Percentiles rank a stretch among this genome's conserved stretches.
These are phyloP conservation scores for Suillus luteus DNA, from an alignment of 768 basidiomycete species.

Conservation along the genomic window DNA sequence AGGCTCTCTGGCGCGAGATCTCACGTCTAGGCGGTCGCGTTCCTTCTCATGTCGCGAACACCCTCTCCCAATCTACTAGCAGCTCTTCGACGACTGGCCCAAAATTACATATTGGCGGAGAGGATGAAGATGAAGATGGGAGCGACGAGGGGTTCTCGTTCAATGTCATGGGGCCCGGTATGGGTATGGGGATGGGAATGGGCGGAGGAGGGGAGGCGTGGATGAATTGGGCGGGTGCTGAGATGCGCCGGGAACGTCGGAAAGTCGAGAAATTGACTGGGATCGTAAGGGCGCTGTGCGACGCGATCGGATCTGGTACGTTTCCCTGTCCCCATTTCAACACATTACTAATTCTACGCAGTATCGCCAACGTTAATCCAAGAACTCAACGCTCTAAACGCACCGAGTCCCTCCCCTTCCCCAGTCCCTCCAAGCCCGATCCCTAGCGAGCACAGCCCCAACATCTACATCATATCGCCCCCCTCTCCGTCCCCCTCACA, in stretches of 20 bases:
- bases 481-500: slow-evolving; percentile 32
- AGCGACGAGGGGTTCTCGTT: slow-evolving; percentile 10
- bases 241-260: slow-evolving; percentile 58
- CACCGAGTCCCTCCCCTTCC: slow-evolving; percentile 32
- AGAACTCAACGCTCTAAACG: slow-evolving; percentile 30
- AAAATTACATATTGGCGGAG: slow-evolving; percentile 31
- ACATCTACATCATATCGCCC: slow-evolving; percentile 75
- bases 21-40: slow-evolving; percentile 23
- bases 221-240: slow-evolving; percentile 32
- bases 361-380: slow-evolving; percentile 25
- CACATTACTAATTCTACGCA: neutral
- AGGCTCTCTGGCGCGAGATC: slow-evolving; percentile 51
- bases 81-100: slow-evolving; percentile 26
- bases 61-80: slow-evolving; percentile 5
- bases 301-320: slow-evolving; percentile 57
- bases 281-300: slow-evolving; percentile 63
- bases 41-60: slow-evolving; percentile 19
- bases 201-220: slow-evolving; percentile 27
- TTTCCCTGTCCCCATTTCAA: slow-evolving; percentile 17
- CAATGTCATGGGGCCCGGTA: slow-evolving; percentile 15
- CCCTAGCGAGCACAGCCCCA: slow-evolving; percentile 45
- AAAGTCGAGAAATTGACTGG: slow-evolving; percentile 62
- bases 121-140: slow-evolving; percentile 27
- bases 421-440: slow-evolving; percentile 20
- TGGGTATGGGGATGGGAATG: slow-evolving; percentile 1